A percentile compares a stretch with the other conserved stretches of the same genome.
Evolutionary conservation across 331 rosid genomes (phyloP).

Genomic region (Malus hybrid): DNA sequence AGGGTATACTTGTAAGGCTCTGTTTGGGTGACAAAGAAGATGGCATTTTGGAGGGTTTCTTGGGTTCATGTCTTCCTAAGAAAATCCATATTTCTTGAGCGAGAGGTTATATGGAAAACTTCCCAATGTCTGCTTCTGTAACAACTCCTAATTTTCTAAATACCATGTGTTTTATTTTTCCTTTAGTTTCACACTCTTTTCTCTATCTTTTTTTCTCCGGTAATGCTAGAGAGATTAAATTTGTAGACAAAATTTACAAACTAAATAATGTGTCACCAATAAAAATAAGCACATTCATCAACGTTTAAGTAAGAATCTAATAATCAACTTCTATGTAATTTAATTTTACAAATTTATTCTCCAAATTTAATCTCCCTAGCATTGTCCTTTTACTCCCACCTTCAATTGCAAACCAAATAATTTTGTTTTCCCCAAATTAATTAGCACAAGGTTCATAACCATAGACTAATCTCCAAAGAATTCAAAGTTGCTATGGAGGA

Average conservation of each 20-base stretch:
- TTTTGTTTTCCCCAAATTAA: not conserved
- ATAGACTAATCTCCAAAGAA: not conserved
- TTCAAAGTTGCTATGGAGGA: not conserved
- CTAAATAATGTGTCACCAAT: no score
- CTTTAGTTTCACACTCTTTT: not conserved
- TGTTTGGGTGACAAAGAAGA: slow-evolving; percentile 63
- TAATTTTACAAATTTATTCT: no score
- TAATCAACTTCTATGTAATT: no score
- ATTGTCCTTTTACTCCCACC: not conserved
- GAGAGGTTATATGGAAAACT: not conserved
- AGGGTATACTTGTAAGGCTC: slow-evolving; percentile 67
- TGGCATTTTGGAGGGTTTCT: slow-evolving; percentile 60
- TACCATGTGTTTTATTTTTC: slow-evolving; percentile 24
- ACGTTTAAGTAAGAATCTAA: no score
- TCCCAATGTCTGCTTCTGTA: slow-evolving; percentile 36
- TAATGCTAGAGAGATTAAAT: no score
- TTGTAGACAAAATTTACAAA: no score
- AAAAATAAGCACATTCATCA: no score
- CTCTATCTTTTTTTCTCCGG: not conserved
- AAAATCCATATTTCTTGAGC: slow-evolving; percentile 45
- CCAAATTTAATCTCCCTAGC: no score
- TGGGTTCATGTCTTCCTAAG: slow-evolving; percentile 75
- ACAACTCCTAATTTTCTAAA: slow-evolving; percentile 41
- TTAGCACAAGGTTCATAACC: not conserved
- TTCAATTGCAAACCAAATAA: slow-evolving; percentile 1